phyloP scores from a whole-genome alignment of 441 rosid species.

The Sinapis alba region DNA sequence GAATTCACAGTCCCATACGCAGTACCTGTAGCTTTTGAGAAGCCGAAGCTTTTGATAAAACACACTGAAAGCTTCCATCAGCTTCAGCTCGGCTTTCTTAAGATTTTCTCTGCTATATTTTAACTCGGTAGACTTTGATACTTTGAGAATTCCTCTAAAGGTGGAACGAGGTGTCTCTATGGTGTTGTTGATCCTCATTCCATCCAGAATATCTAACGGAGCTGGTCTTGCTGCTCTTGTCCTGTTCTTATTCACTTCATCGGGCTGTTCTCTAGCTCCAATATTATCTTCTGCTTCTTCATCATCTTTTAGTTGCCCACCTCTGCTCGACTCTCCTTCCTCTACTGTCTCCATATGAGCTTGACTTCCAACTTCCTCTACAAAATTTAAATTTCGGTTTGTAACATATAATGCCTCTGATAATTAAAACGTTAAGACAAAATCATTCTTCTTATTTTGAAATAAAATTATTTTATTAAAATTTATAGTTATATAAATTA shows the following conservation, averaged over 20 bases:
- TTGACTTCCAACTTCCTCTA: constrained; percentile 9
- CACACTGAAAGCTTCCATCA: constrained; percentile 46
- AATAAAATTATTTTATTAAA: no score
- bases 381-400: background rate
- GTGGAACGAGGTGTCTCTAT: constrained; percentile 49
- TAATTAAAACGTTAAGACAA: no score
- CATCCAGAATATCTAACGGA: constrained; percentile 43
- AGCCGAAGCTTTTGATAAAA: constrained; percentile 57
- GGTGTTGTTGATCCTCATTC: constrained; percentile 41
- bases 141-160: constrained; percentile 43
- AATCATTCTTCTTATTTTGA: no score
- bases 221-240: constrained; percentile 36
- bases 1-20: background rate
- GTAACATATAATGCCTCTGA: no score
- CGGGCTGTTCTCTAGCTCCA: background rate
- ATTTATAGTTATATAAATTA: no score
- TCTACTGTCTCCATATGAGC: constrained; percentile 50
- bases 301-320: constrained; percentile 28
- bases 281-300: constrained; percentile 13
- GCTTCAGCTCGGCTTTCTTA: constrained; percentile 47
- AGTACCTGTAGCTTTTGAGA: constrained; percentile 63
- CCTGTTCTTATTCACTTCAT: constrained; percentile 6
- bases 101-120: constrained; percentile 46
- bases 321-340: constrained; percentile 48
- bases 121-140: constrained; percentile 27